Base-by-base conservation (phyloP, 2,329 filamentous ascomycete genomes). In the Fusarium tupiense region DNA sequence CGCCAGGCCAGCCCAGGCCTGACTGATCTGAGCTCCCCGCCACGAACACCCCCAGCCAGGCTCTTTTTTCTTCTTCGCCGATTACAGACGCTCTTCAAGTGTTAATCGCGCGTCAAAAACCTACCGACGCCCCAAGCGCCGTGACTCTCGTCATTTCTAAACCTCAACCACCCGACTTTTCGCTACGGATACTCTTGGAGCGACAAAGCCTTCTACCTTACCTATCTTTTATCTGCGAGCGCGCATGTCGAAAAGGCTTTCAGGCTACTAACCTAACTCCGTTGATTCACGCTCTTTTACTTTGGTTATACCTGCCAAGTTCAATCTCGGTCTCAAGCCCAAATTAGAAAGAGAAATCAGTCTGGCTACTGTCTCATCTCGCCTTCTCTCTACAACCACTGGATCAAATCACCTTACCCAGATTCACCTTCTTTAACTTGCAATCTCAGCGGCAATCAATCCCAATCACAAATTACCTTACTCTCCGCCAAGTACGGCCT, bases 71-170 rank as follows among this genome's bases (percentile, higher is more conserved):
- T 61, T 66, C 64, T 58, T 69, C 67, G 64, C 71, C 73, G 69
- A 69, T 64, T 73, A 79, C 78, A 78, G 78, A 70, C 78, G 77
- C 78, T 77, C 64, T 76, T 65, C 38, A 54, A 65, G 43, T 59
- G 41, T 79, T 80, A 79, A 79, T 79, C 78, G 78, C 78, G 78
- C 78, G 78, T 77, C 77, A 81, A 79, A 76, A 76, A 71, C 65
- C 71, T 77, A 70, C 74, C 75, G 62, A 76, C 76, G 74, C 75
- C 72, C 74, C 78, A 80, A 80, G 78, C 78, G 78, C 78, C 75
- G 76, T 67, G 72, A 74, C 64, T 73, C 56, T 74, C 68, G 68
- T 69, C 70, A 73, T 66, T 57, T 63, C 64, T 52, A 70, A 70
- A 70, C 64, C 54, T 71, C 72, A 74, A 69, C 62, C 49, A 64